Evolutionary conservation across 2,329 filamentous ascomycete genomes (phyloP).

Genomic region (Amphichorda felina): DNA sequence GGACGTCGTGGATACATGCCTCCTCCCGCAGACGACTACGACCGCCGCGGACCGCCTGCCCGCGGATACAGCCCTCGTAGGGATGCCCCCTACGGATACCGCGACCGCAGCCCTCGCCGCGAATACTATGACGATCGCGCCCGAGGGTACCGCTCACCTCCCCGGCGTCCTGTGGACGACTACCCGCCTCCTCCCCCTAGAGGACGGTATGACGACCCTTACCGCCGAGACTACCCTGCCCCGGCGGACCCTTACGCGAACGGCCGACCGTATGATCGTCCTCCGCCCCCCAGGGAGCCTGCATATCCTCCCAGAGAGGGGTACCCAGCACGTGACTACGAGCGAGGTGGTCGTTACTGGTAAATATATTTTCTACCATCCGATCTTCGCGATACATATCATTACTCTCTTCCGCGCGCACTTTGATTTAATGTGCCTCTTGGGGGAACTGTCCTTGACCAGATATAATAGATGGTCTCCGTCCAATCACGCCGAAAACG

Average conservation of each 20-base stretch:
- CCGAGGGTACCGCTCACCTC: constrained; percentile 63
- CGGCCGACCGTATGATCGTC: constrained; percentile 43
- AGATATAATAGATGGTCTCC: constrained; percentile 19
- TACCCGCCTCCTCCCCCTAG: constrained; percentile 54
- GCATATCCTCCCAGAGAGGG: constrained; percentile 26
- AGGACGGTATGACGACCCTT: constrained; percentile 65
- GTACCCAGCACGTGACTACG: constrained; percentile 34
- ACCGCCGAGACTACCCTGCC: constrained; percentile 56
- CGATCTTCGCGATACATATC: constrained; percentile 5
- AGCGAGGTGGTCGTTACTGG: constrained; percentile 38
- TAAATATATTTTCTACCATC: constrained; percentile 21
- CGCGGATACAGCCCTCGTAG: constrained; percentile 78
- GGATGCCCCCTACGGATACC: constrained; percentile 60
- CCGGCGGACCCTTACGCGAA: constrained; percentile 49
- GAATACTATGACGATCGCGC: constrained; percentile 83
- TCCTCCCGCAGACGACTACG: constrained; percentile 66
- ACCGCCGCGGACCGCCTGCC: constrained; percentile 64
- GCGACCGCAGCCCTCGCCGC: constrained; percentile 74
- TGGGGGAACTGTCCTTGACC: constrained; percentile 22
- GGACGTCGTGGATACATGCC: constrained; percentile 46
- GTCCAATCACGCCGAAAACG: constrained; percentile 3
- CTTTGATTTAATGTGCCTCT: constrained; percentile 2
- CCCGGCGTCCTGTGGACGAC: constrained; percentile 67
- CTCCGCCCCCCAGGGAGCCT: constrained; percentile 25
- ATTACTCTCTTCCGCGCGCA: constrained; percentile 1